Conservation (phyloP, 2,329 filamentous ascomycete genomes). For the Furcasterigmium sp. region DNA sequence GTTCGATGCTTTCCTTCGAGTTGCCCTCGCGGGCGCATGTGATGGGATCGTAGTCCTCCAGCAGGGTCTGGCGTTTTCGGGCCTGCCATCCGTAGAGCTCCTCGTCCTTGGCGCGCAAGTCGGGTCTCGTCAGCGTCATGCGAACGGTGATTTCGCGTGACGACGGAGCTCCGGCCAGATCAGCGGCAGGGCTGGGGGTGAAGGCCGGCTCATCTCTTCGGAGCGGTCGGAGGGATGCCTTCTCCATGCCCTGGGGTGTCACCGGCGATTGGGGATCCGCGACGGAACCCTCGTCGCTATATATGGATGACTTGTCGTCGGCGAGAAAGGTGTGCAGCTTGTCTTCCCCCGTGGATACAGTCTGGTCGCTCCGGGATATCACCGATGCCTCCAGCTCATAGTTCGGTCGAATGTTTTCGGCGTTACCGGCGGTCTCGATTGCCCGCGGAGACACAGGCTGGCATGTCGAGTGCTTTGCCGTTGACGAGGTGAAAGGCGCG, state of each 20-base stretch:
- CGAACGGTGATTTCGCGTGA: slow-evolving; percentile 90
- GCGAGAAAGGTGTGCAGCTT: slow-evolving; percentile 52
- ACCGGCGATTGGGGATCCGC: slow-evolving; percentile 55
- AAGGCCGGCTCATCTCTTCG: slow-evolving; percentile 19
- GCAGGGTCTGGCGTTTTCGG: slow-evolving; percentile 16
- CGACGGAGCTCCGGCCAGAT: slow-evolving; percentile 24
- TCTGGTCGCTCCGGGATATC: not conserved
- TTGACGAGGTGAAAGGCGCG: not conserved
- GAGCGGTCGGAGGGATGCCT: slow-evolving; percentile 21
- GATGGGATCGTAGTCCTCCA: slow-evolving; percentile 26
- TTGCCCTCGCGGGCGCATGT: slow-evolving; percentile 25
- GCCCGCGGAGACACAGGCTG: not conserved
- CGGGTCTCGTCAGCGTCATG: slow-evolving; percentile 89
- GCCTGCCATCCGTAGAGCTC: slow-evolving; percentile 65
- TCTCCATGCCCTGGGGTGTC: slow-evolving; percentile 46
- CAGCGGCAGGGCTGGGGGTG: slow-evolving; percentile 27
- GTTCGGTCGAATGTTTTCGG: not conserved
- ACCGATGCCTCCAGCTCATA: not conserved
- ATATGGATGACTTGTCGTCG: slow-evolving; percentile 52
- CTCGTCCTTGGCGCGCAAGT: slow-evolving; percentile 72
- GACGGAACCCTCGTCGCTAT: slow-evolving; percentile 49
- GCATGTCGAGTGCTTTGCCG: no score
- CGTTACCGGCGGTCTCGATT: not conserved
- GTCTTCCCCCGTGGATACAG: slow-evolving; percentile 33
- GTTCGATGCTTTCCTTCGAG: slow-evolving; percentile 49